Percentiles rank a stretch among this genome's conserved stretches.
phyloP scores from a whole-genome alignment of 352 stramenopile species.

The Halophytophthora polymorphica region DNA sequence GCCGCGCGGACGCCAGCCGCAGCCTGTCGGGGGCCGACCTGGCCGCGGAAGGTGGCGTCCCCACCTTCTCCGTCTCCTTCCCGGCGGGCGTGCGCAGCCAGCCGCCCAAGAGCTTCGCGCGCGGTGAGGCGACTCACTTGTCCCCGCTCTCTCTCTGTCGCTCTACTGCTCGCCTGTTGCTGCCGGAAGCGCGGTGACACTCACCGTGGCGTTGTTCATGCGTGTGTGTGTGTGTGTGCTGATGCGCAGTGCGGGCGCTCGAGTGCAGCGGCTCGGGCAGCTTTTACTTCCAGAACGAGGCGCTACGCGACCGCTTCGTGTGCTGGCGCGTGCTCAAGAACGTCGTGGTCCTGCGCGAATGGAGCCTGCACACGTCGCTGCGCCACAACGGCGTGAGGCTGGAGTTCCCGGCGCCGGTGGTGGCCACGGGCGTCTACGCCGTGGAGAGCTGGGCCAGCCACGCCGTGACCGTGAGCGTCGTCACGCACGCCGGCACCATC shows the following conservation, averaged over 20 bases:
- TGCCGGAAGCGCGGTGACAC: too few species aligned
- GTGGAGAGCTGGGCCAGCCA: slow-evolving; percentile 64
- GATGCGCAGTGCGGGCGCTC: slow-evolving; percentile 43
- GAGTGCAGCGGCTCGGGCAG: slow-evolving; percentile 63
- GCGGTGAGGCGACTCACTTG: slow-evolving; percentile 25
- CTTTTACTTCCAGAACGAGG: slow-evolving; percentile 75
- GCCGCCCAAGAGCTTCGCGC: slow-evolving; percentile 53
- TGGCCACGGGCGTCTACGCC: slow-evolving; percentile 50
- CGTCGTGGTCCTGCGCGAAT: slow-evolving; percentile 68
- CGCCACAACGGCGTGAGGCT: slow-evolving; percentile 52
- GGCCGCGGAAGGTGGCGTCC: slow-evolving; percentile 10
- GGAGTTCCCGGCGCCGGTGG: slow-evolving; percentile 55
- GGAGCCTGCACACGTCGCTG: slow-evolving; percentile 62
- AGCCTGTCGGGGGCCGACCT: too few species aligned
- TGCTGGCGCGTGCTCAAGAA: slow-evolving; percentile 78
- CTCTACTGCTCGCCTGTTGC: too few species aligned
- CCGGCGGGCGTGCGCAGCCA: slow-evolving; percentile 29
- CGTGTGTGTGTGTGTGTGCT: slow-evolving; percentile 4
- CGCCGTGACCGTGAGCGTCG: slow-evolving; percentile 53
- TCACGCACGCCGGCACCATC: slow-evolving; percentile 66
- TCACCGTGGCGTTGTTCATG: not conserved
- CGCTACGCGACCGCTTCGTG: slow-evolving; percentile 63
- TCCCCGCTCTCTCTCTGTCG: not conserved
- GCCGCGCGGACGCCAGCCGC: slow-evolving; percentile 13
- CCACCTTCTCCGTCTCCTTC: slow-evolving; percentile 32